These are phyloP conservation scores for Tylopilus orsonianus DNA, from an alignment of 1,284 basidiomycete genomes.

Conservation along the genomic window DNA sequence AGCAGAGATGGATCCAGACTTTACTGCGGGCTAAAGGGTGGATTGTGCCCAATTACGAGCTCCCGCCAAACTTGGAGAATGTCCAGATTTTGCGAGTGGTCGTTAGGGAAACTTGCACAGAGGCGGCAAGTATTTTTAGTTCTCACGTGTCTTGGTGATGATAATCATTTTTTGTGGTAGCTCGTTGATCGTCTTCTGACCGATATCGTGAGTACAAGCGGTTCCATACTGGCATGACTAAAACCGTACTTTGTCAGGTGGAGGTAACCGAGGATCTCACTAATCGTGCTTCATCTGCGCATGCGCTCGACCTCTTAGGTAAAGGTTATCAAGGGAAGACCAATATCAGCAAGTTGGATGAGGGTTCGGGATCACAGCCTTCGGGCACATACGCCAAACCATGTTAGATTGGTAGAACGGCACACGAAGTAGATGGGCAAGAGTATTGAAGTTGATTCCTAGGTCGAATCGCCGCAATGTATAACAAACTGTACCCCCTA, in stretches of 20 bases:
- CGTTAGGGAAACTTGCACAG: conserved; percentile 73
- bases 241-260: conserved; percentile 38
- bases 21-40: conserved; percentile 77
- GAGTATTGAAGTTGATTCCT: not conserved
- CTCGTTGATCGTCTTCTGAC: conserved; percentile 63
- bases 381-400: conserved; percentile 68
- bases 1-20: conserved; percentile 90
- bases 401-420: conserved; percentile 45
- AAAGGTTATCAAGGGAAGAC: conserved; percentile 23
- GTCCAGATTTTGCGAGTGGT: conserved; percentile 87
- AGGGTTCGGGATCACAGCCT: conserved; percentile 44
- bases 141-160: not conserved
- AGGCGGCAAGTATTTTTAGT: conserved; percentile 39
- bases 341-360: conserved; percentile 41
- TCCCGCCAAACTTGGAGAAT: conserved; percentile 68
- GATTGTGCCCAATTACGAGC: conserved; percentile 88
- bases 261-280: conserved; percentile 59
- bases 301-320: conserved; percentile 51
- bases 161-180: conserved; percentile 33
- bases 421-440: not conserved
- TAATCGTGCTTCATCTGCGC: conserved; percentile 44
- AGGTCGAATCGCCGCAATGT: not conserved
- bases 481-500: conserved; percentile 6
- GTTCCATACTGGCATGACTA: not conserved
- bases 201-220: conserved; percentile 53